Conservation (phyloP, 140 eudicot genomes). For the Senecio squalidus region DNA sequence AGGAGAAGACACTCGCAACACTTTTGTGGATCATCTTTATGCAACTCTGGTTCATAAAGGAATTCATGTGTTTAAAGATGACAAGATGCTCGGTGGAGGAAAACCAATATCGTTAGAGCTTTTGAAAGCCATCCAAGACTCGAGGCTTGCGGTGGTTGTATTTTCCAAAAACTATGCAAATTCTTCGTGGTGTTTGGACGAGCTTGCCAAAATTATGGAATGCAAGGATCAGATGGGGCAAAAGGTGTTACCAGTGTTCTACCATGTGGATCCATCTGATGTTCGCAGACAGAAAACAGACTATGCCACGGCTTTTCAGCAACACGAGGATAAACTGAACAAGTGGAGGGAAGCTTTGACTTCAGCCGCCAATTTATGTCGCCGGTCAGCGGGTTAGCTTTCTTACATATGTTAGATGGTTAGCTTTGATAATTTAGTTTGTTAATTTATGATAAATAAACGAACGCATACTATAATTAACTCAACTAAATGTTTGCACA, state of each 20-base stretch:
- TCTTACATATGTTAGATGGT: too few species aligned
- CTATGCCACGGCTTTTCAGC: background rate
- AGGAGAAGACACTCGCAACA: background rate
- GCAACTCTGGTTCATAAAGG: background rate
- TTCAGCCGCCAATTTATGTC: background rate
- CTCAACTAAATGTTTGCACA: too few species aligned
- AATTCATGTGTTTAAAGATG: constrained; percentile 5
- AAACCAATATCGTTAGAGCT: constrained; percentile 11
- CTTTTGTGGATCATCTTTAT: constrained; percentile 1
- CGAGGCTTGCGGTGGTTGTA: constrained; percentile 10
- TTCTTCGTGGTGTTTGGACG: constrained; percentile 29
- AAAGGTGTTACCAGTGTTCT: constrained; percentile 26
- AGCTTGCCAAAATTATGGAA: constrained; percentile 20
- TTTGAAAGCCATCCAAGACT: constrained; percentile 4
- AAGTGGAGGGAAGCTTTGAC: background rate
- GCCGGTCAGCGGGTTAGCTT: background rate
- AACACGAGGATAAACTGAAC: constrained; percentile 8
- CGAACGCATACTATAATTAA: too few species aligned
- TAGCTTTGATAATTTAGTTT: too few species aligned
- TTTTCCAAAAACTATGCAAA: constrained; percentile 9
- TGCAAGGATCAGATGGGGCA: constrained; percentile 13
- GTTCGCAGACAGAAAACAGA: constrained; percentile 14
- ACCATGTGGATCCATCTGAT: constrained; percentile 23
- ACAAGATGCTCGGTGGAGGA: constrained; percentile 1
- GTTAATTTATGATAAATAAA: too few species aligned